These are phyloP conservation scores for Plasmodium fragile DNA, from an alignment of 169 alveolate genomes.

Conservation along the genomic window DNA sequence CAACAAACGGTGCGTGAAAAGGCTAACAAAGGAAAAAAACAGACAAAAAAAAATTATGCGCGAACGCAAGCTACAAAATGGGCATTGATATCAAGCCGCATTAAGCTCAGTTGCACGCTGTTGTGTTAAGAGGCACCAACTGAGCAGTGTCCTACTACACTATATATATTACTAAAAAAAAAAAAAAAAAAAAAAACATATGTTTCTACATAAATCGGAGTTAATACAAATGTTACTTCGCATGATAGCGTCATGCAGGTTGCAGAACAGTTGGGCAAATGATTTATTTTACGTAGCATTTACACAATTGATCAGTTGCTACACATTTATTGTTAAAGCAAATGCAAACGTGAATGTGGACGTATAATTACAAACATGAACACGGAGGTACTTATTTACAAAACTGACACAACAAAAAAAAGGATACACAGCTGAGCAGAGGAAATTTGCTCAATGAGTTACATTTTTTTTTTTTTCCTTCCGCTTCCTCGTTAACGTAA, in stretches of 20 bases:
- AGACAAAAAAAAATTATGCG: constrained; percentile 7
- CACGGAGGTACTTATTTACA: neutral
- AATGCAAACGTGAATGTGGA: neutral
- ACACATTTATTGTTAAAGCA: neutral
- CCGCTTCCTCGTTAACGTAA: neutral
- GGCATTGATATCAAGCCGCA: neutral
- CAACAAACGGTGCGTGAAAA: neutral
- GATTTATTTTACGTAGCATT: neutral
- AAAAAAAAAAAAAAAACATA: neutral
- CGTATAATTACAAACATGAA: neutral
- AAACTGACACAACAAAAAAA: neutral
- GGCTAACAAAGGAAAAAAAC: neutral
- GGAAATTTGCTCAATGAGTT: neutral
- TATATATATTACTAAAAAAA: neutral
- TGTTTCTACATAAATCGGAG: neutral
- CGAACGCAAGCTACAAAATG: constrained; percentile 3
- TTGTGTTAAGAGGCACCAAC: neutral
- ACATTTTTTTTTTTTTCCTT: constrained; percentile 3
- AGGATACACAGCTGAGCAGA: neutral
- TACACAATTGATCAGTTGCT: neutral
- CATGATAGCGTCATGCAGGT: neutral
- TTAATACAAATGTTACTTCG: neutral
- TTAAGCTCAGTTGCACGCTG: constrained; percentile 7
- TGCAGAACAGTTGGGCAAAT: neutral
- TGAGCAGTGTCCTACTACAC: neutral